These are phyloP conservation scores for Pseudisothecium myosuroides DNA, from an alignment of 225 moss, liverwort and hornwort species.

Conservation along the genomic window DNA sequence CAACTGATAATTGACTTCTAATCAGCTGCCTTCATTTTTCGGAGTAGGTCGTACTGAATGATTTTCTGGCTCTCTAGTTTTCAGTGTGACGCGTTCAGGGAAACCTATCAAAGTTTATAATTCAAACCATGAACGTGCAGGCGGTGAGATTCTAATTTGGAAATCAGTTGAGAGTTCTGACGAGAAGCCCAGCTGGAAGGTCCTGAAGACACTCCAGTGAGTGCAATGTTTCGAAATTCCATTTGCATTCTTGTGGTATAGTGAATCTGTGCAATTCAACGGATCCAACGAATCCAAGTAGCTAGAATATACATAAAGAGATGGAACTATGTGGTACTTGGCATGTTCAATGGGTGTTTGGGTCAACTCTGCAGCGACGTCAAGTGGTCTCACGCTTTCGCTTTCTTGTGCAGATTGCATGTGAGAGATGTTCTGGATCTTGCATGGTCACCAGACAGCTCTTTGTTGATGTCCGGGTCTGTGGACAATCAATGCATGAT, in stretches of 20 bases:
- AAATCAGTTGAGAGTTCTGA: conserved; percentile 35
- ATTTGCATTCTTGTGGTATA: background rate
- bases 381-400: background rate
- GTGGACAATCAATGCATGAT: conserved; percentile 97
- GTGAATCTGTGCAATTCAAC: background rate
- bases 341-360: background rate
- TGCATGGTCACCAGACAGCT: conserved; percentile 81
- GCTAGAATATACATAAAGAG: background rate
- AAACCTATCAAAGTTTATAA: background rate
- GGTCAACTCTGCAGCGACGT: background rate
- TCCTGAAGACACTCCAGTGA: conserved; percentile 74
- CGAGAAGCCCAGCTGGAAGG: conserved; percentile 58
- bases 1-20: background rate
- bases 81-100: background rate
- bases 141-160: conserved; percentile 84
- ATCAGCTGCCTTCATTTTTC: background rate
- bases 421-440: conserved; percentile 85
- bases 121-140: conserved; percentile 9
- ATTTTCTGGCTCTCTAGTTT: background rate
- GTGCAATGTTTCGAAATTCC: background rate
- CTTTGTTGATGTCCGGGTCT: conserved; percentile 72
- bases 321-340: background rate
- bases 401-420: conserved; percentile 49
- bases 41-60: background rate
- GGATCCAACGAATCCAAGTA: background rate